These are phyloP conservation scores for Kurtzmaniella natalensis DNA, from an alignment of 1,139 yeast species.

Conservation along the genomic window DNA sequence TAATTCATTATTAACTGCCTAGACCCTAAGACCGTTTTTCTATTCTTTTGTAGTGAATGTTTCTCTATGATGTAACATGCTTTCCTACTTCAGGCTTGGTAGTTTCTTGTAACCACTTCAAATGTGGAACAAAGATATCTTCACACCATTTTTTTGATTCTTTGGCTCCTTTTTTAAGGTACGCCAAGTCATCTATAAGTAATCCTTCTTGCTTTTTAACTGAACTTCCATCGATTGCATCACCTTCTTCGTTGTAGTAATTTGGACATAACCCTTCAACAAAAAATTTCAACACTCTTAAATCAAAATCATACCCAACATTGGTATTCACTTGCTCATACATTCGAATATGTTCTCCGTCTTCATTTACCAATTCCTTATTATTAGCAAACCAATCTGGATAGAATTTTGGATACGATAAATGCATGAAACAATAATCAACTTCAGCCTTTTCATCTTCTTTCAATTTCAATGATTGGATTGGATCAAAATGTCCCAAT, in stretches of 20 bases:
- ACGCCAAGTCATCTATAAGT: conserved; percentile 32
- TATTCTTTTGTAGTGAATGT: too few relatives aligned
- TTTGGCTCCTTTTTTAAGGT: conserved; percentile 22
- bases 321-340: conserved; percentile 37
- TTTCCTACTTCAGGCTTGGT: conserved; percentile 9
- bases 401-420: conserved; percentile 61
- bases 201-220: conserved; percentile 20
- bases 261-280: conserved; percentile 37
- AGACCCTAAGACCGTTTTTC: too few relatives aligned
- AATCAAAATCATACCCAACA: conserved; percentile 52
- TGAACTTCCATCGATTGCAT: conserved; percentile 23
- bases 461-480: conserved; percentile 15
- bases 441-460: conserved; percentile 15
- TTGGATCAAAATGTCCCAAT: conserved; percentile 59
- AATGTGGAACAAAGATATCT: conserved; percentile 34
- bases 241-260: conserved; percentile 29
- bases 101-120: conserved; percentile 35
- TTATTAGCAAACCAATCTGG: conserved; percentile 47
- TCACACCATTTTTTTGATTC: conserved; percentile 27
- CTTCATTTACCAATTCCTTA: conserved; percentile 38
- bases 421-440: conserved; percentile 49
- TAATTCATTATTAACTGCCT: too few relatives aligned
- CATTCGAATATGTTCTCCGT: conserved; percentile 43
- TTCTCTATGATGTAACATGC: too few relatives aligned
- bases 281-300: conserved; percentile 33